Base-by-base conservation (phyloP, 768 basidiomycete genomes). In the Termitomyces sp. region DNA sequence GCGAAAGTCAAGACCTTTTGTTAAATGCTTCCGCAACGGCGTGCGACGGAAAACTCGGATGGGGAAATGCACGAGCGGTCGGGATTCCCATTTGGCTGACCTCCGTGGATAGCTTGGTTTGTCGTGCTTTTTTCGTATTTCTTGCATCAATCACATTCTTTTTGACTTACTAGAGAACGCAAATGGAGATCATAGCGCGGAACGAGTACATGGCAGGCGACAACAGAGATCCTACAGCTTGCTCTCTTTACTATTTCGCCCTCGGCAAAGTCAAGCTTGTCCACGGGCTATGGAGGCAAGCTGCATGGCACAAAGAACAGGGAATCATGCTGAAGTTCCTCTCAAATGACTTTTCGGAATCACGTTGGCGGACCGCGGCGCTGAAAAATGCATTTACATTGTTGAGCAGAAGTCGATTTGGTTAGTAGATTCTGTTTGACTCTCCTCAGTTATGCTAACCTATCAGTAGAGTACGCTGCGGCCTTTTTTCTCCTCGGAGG, bases 401-500 rank as follows among this genome's bases (percentile, higher is more conserved):
- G 45, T 71, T 99, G 58, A 81, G 90, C 67, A 98, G 96, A 75
- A 91, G 88, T 59, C 84, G 97, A 31, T 98, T 91, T 68, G 93
- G 96, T 95, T 51, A 45, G 88, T 74, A 6, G 41, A 24, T 36
- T 46, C 33, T 24, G 18, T n/a, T 33, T 33, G 46, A 7, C 11
- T 12, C 33, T 63, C 18, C 46, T 18, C 1, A 18, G 31, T 31
- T 48, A 48, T 45, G 22, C 18, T 58, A 27, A n/a, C 49, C 48
- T 30, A 27, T 33, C 24, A 18, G 13, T 68, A 98, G 97, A 94
- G 69, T 98, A 98, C 68, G 95, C 97, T n/a, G 95, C 95, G 0
- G 95, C 95, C 1, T 99, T 99, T 75, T 99, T 99, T 77, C 78
- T 99, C 44, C 82, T 99, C 0, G 96, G 93, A 8, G 88, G 87